These are phyloP conservation scores for Aspergillus biplanus DNA, from an alignment of 495 filamentous ascomycete genomes.

Conservation along the genomic window DNA sequence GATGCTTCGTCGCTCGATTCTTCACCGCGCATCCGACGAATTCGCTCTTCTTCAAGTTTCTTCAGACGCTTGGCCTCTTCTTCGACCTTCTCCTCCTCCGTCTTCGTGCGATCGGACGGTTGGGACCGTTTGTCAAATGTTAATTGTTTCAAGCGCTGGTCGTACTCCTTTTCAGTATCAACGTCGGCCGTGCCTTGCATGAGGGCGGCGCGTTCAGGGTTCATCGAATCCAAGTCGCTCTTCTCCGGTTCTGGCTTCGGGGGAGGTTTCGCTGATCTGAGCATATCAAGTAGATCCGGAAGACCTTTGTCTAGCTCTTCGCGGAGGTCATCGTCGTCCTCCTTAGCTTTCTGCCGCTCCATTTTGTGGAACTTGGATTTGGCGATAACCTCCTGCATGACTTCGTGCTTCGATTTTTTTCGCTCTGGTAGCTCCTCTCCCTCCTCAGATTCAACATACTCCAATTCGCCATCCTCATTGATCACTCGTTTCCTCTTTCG, in stretches of 20 bases:
- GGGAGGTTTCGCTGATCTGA: slow-evolving; percentile 56
- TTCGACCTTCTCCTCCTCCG: slow-evolving; percentile 80
- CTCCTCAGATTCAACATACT: slow-evolving; percentile 18
- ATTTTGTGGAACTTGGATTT: slow-evolving; percentile 96
- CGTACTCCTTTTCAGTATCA: slow-evolving; percentile 79
- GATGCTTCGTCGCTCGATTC: slow-evolving; percentile 45
- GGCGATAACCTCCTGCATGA: slow-evolving; percentile 96
- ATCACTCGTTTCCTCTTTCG: slow-evolving; percentile 64
- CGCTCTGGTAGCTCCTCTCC: slow-evolving; percentile 59
- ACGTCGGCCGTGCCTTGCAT: slow-evolving; percentile 64
- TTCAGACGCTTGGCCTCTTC: slow-evolving; percentile 75
- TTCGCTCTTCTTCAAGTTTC: slow-evolving; percentile 76
- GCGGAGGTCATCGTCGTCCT: slow-evolving; percentile 90
- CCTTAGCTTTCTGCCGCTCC: slow-evolving; percentile 88
- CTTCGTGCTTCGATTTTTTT: slow-evolving; percentile 92
- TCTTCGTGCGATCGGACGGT: slow-evolving; percentile 86
- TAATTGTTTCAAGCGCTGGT: slow-evolving; percentile 77
- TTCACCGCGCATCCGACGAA: slow-evolving; percentile 52
- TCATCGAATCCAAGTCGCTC: slow-evolving; percentile 54
- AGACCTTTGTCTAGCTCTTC: slow-evolving; percentile 79
- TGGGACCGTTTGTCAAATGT: slow-evolving; percentile 79
- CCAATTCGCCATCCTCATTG: slow-evolving; percentile 39
- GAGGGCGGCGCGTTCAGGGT: slow-evolving; percentile 60
- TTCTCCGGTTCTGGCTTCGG: slow-evolving; percentile 43
- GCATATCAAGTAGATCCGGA: slow-evolving; percentile 73